Base-by-base conservation (phyloP, 441 rosid species). In the Populus hybrid region DNA sequence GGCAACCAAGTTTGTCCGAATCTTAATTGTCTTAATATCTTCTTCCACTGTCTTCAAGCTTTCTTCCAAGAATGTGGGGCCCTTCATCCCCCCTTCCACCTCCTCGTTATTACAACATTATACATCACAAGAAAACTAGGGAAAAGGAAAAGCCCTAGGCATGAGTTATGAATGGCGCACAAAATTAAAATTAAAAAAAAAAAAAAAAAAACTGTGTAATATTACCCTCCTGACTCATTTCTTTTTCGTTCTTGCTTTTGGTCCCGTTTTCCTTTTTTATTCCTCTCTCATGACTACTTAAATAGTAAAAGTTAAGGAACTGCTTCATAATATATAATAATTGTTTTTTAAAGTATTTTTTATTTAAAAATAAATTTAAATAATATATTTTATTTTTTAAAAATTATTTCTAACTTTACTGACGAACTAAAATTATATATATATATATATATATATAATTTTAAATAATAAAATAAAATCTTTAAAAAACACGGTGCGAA, bases 1-100 rank as follows among this genome's bases (percentile, higher is more conserved):
- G 78, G 50, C 30, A 8, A 28, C 82, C 81, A 83, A 67, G 85
- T 72, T 71, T 75, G 73, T 66, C 65, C 64, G 19, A 14, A 65
- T 70, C 64, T 64, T 32, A 32, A 32, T 0, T 32, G 34, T 32
- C 34, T 32, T 16, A 14, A 50, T 4, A 7, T 80, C 65, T 7
- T 80, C 65, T 7, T 12, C 24, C 14, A 12, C 23, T 53, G 14
- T 61, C 53, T 70, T 40, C 2, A 0, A 28, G 4, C 61, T 59
- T 30, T 18, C 63, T 73, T 59, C 21, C 66, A 57, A 0, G 63
- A 16, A 10, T 14, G 9, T 46, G 53, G 16, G 6, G 18, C 53
- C 53, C 16, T 24, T 42, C 11, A 2, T 9, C 0, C 5, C 53
- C 53, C 0, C 18, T 42, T 12, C 10, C 16, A 42, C 10, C 1